Evolutionary conservation across 345 rosid genomes (phyloP).

Genomic region (Camelina sativa): DNA sequence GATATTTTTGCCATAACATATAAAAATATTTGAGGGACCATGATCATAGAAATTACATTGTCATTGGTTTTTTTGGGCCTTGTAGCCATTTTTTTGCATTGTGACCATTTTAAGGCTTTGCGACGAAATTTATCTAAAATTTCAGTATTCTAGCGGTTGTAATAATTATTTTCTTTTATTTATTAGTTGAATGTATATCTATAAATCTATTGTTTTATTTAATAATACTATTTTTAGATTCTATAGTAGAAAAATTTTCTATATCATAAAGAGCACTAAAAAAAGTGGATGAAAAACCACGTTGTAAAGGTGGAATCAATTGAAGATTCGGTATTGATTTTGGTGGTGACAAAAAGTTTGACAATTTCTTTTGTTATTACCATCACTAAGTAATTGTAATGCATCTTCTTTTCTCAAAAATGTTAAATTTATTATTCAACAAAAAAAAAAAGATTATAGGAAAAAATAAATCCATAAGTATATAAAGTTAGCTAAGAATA

Average conservation of each 20-base stretch:
- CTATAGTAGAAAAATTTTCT: neutral
- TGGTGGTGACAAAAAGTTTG: neutral
- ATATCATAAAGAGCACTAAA: neutral
- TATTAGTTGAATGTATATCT: neutral
- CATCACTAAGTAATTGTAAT: neutral
- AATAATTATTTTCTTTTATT: neutral
- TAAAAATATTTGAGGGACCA: neutral
- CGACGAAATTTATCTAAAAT: too few relatives aligned
- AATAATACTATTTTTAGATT: neutral
- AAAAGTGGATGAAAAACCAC: neutral
- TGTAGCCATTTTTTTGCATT: too few relatives aligned
- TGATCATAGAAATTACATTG: neutral
- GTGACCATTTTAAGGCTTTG: too few relatives aligned
- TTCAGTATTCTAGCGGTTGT: neutral
- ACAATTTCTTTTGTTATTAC: neutral
- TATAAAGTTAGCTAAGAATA: neutral
- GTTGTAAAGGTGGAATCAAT: neutral
- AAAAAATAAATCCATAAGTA: neutral
- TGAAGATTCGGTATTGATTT: neutral
- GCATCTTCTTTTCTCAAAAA: neutral
- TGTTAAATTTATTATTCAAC: neutral
- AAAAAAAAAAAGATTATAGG: neutral
- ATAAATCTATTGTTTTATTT: neutral
- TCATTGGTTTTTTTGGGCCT: too few relatives aligned
- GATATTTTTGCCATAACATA: neutral